Percentiles rank a stretch among this genome's conserved stretches.
phyloP scores from a whole-genome alignment of 495 filamentous ascomycete species.

The Daldinia vernicosa region DNA sequence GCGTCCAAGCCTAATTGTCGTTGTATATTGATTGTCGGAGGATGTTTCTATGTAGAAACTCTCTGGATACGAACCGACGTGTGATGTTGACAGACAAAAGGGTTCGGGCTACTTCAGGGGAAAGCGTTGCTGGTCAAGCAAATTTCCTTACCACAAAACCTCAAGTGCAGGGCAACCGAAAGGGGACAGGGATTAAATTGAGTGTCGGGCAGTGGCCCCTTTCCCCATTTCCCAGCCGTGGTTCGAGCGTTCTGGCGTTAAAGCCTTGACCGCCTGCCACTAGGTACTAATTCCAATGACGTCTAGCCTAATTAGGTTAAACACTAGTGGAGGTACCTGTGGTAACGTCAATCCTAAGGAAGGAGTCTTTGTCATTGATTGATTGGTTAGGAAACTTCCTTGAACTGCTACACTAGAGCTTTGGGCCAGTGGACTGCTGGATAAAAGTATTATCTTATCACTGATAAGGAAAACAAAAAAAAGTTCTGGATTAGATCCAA shows the following conservation, averaged over 20 bases:
- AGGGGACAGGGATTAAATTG: slow-evolving; percentile 39
- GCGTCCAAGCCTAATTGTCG: slow-evolving; percentile 1
- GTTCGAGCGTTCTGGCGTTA: slow-evolving; percentile 43
- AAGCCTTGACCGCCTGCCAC: slow-evolving; percentile 44
- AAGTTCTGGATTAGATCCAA: slow-evolving; percentile 31
- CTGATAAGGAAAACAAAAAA: slow-evolving; percentile 46
- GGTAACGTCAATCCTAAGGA: slow-evolving; percentile 5
- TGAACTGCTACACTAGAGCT: slow-evolving; percentile 12
- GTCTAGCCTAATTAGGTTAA: slow-evolving; percentile 22
- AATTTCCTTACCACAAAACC: slow-evolving; percentile 38
- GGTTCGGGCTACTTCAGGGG: slow-evolving; percentile 35
- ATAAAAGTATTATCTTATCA: slow-evolving; percentile 42
- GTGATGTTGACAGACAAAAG: slow-evolving; percentile 33
- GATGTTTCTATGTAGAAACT: slow-evolving; percentile 9
- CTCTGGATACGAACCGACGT: slow-evolving; percentile 27
- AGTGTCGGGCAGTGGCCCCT: slow-evolving; percentile 33
- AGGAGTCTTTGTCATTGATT: slow-evolving; percentile 6
- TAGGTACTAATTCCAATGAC: slow-evolving; percentile 11
- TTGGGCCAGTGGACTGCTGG: background rate
- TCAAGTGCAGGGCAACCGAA: slow-evolving; percentile 40
- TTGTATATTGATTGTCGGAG: slow-evolving; percentile 5
- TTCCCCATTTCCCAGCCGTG: slow-evolving; percentile 35
- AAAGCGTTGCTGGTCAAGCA: slow-evolving; percentile 41
- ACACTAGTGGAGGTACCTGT: slow-evolving; percentile 14
- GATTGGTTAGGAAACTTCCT: slow-evolving; percentile 17